Evolutionary conservation across 345 rosid species (phyloP).

Genomic region (Citrus hindsii): DNA sequence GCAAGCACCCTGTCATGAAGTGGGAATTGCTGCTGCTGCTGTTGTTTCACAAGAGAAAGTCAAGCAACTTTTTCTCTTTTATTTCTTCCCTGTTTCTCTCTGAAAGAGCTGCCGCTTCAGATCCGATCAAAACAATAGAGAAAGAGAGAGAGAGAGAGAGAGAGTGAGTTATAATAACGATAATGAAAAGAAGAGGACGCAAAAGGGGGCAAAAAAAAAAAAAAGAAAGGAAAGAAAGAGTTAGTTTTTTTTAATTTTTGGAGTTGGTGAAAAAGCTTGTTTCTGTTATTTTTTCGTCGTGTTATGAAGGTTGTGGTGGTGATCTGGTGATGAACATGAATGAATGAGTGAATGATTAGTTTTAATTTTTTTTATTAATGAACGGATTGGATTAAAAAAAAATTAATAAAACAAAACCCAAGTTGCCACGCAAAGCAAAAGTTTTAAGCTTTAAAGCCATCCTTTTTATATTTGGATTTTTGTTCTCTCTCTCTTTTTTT

Average conservation of each 20-base stretch:
- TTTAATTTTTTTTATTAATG: too few relatives aligned
- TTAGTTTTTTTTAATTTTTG: background rate
- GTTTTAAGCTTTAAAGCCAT: background rate
- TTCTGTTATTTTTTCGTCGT: slow-evolving; percentile 32
- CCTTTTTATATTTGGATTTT: too few relatives aligned
- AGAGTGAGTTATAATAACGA: slow-evolving; percentile 15
- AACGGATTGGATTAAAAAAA: too few relatives aligned
- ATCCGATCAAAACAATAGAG: slow-evolving; percentile 53
- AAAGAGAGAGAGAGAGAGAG: slow-evolving; percentile 13
- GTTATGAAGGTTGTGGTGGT: slow-evolving; percentile 11
- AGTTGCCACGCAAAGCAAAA: slow-evolving; percentile 4
- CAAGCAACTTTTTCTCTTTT: slow-evolving; percentile 28
- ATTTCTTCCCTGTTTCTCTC: too few relatives aligned
- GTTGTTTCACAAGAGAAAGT: slow-evolving; percentile 19
- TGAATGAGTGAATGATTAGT: too few relatives aligned
- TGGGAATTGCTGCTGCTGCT: too few relatives aligned
- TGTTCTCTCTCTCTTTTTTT: too few relatives aligned
- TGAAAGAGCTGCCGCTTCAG: slow-evolving; percentile 17
- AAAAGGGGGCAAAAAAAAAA: background rate
- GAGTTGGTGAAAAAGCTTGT: background rate
- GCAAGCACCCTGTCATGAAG: slow-evolving; percentile 10
- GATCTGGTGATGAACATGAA: background rate
- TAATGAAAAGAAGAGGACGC: background rate
- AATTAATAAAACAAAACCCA: background rate
- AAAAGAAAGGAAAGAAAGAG: background rate